phyloP scores from a whole-genome alignment of 306 rosid species.

The Echinosophora koreensis region DNA sequence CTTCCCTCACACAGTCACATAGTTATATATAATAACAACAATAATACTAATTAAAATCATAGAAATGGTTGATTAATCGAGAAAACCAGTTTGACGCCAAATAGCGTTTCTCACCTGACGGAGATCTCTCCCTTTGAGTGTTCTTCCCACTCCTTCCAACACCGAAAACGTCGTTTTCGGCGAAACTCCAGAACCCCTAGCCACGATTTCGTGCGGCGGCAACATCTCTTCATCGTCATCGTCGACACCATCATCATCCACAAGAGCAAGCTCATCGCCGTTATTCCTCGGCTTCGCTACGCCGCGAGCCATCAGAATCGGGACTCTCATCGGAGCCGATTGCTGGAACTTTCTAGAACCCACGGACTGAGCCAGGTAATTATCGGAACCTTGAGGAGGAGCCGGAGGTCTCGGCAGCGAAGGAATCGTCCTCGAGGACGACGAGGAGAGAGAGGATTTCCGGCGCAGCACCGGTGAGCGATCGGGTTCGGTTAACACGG shows the following conservation, averaged over 20 bases:
- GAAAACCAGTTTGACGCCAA: conserved; percentile 87
- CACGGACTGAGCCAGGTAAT: conserved; percentile 53
- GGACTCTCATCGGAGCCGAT: conserved; percentile 83
- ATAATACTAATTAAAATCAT: background rate
- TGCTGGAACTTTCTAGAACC: conserved; percentile 64
- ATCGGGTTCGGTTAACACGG: conserved; percentile 54
- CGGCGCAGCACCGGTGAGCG: conserved; percentile 57
- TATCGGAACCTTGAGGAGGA: conserved; percentile 46
- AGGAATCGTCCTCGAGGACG: conserved; percentile 62
- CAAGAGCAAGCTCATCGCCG: conserved; percentile 33
- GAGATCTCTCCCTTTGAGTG: conserved; percentile 93
- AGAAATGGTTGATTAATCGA: conserved; percentile 53
- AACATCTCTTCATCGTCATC: conserved; percentile 59
- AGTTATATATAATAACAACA: background rate
- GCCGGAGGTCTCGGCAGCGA: conserved; percentile 64
- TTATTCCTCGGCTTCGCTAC: conserved; percentile 48
- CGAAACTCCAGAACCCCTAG: conserved; percentile 73
- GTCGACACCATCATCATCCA: conserved; percentile 54
- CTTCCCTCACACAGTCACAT: conserved; percentile 28
- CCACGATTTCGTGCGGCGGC: conserved; percentile 86
- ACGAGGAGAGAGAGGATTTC: conserved; percentile 47
- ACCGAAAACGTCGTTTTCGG: conserved; percentile 81
- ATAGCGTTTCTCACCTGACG: conserved; percentile 87
- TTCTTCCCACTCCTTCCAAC: conserved; percentile 89
- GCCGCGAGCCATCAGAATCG: conserved; percentile 57